Evolutionary conservation across 108 stramenopile species (phyloP).

Genomic region (Nitzschia inconspicua): DNA sequence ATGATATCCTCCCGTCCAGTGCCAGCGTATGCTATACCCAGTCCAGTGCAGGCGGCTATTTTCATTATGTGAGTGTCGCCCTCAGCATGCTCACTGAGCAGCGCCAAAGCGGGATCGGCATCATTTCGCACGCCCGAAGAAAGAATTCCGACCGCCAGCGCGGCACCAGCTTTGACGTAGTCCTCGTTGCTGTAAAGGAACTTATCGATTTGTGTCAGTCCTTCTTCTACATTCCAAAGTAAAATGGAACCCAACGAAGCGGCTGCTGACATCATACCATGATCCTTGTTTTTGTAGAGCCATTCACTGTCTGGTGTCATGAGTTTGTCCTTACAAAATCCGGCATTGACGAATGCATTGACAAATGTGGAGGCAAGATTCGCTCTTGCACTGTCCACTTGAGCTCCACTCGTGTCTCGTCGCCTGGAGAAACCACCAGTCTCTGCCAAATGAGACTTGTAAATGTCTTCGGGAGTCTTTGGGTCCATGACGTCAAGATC

Average conservation of each 20-base stretch:
- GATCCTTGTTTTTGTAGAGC: constrained; percentile 99
- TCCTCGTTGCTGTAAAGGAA: constrained; percentile 95
- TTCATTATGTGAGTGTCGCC: constrained; percentile 84
- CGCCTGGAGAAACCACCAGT: constrained; percentile 87
- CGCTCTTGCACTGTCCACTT: constrained; percentile 96
- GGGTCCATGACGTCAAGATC: constrained; percentile 95
- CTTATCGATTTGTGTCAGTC: constrained; percentile 97
- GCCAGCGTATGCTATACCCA: constrained; percentile 98
- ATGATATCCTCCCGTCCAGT: constrained; percentile 91
- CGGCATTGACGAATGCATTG: constrained; percentile 99
- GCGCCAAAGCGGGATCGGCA: constrained; percentile 94
- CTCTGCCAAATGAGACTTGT: constrained; percentile 98
- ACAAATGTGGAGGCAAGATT: constrained; percentile 99
- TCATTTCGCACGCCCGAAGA: constrained; percentile 95
- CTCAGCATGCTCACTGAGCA: constrained; percentile 93
- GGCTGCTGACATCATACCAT: constrained; percentile 97
- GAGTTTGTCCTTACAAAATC: constrained; percentile 93
- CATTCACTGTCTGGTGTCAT: constrained; percentile 91
- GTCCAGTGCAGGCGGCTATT: constrained; percentile 85
- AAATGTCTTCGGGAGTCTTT: constrained; percentile 98
- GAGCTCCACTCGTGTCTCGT: constrained; percentile 70
- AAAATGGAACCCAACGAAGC: constrained; percentile 95
- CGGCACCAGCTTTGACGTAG: constrained; percentile 97
- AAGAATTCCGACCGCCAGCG: constrained; percentile 94
- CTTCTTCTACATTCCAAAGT: constrained; percentile 99